Base-by-base conservation (phyloP, 805 yeast genomes). In the Saccharomycopsis malanga region DNA sequence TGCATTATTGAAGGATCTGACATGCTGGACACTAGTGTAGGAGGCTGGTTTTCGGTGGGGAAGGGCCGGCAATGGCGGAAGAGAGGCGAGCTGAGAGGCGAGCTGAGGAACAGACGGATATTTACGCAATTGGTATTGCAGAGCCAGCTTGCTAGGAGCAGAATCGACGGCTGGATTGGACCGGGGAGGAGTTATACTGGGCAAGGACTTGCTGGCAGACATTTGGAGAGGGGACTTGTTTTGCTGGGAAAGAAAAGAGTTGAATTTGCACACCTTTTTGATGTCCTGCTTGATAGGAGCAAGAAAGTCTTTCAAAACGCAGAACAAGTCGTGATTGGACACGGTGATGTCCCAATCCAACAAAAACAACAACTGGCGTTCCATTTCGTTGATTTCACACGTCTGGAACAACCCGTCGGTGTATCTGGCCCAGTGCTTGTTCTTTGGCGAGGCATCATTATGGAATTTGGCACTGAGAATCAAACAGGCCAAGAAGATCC, bases 351-450 rank as follows among this genome's bases (percentile, higher is more conserved):
- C 81, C 98, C 98, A 91, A 57, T 87, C 83, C 49, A 91, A 73
- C 53, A 87, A 78, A 42, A 75, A 77, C 42, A 91, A 77, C 57
- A 93, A 70, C 66, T 91, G 98, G 55, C 89, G 74, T 67, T 91
- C 98, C 58, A 94, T 84, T 54, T 88, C 79, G 65, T 91, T 93
- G 45, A 93, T 87, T 59, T 91, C 98, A 20, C 72, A 72, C 34
- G 85, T 68, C 7, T 80, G 61, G 51, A 91, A 74, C 37, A 93
- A 71, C 0, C 97, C 97, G 61, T 83, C 81, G 2, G 98, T 89
- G 69, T 91, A 89, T 51, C 78, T 74, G 3, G 95, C 82, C 98
- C 98, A 91, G 68, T 93, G 97, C 67, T 84, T 89, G 68, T 91
- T 91, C 62, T 91, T 74, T 37, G 98, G 98, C 18, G 94, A 82